Conservation (phyloP, 345 rosid genomes). For the Camelina laxa region DNA sequence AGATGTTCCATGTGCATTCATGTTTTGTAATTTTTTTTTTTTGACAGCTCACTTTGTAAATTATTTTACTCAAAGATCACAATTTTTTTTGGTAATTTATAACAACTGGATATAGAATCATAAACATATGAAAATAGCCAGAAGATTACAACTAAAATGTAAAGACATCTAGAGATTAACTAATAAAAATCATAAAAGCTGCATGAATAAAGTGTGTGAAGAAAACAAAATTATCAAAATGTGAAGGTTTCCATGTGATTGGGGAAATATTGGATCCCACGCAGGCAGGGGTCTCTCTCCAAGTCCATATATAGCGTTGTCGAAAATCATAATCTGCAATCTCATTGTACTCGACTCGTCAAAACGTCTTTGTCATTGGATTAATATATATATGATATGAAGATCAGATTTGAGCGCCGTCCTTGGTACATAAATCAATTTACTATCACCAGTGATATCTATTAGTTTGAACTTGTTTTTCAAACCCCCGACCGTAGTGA, state of each 20-base stretch:
- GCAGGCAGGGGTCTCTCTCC: background rate
- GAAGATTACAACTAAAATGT: too few species aligned
- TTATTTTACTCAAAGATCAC: background rate
- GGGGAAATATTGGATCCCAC: background rate
- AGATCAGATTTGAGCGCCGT: background rate
- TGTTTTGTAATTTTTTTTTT: background rate
- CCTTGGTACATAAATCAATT: background rate
- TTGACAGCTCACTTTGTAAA: too few species aligned
- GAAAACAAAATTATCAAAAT: background rate
- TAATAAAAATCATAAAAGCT: too few species aligned
- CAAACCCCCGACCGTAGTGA: conserved; percentile 1
- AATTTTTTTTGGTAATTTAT: background rate
- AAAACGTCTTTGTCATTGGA: background rate
- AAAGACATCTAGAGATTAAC: too few species aligned
- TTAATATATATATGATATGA: conserved; percentile 7
- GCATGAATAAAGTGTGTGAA: too few species aligned
- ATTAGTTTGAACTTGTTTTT: background rate
- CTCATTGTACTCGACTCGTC: background rate
- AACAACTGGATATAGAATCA: too few species aligned
- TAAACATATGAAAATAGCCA: too few species aligned
- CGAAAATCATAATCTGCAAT: conserved; percentile 8
- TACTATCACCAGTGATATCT: conserved; percentile 7
- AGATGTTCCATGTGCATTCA: background rate
- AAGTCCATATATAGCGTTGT: background rate
- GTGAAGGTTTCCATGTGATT: conserved; percentile 10